These are phyloP conservation scores for Hypoxylon sp. DNA, from an alignment of 2,329 filamentous ascomycete species.

Conservation along the genomic window DNA sequence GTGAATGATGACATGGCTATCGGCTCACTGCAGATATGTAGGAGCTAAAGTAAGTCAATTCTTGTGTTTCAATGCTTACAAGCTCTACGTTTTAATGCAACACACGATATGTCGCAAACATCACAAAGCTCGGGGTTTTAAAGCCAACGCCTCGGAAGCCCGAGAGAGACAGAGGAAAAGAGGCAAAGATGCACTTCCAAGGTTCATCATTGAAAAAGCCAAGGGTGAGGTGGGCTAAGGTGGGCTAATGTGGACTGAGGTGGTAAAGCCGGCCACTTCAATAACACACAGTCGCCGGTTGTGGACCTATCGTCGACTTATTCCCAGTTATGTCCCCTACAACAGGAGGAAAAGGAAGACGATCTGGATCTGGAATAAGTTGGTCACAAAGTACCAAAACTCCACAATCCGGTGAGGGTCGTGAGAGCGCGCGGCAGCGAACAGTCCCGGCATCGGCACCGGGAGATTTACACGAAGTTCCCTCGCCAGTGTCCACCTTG, in stretches of 20 bases:
- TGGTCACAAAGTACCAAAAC: conserved; percentile 25
- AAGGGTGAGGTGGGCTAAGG: too few species aligned
- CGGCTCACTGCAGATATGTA: conserved; percentile 45
- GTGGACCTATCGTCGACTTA: conserved; percentile 23
- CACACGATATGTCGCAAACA: conserved; percentile 44
- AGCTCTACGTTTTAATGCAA: conserved; percentile 34
- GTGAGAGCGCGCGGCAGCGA: conserved; percentile 12
- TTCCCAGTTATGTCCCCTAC: conserved; percentile 21
- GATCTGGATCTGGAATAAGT: conserved; percentile 43
- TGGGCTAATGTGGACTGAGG: conserved; percentile 24
- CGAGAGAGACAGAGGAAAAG: conserved; percentile 18
- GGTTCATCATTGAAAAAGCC: conserved; percentile 9
- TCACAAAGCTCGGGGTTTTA: conserved; percentile 27
- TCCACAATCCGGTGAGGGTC: conserved; percentile 30
- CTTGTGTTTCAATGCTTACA: conserved; percentile 39
- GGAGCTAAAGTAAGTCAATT: conserved; percentile 41
- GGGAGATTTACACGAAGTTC: conserved; percentile 41
- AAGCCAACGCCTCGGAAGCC: conserved; percentile 35
- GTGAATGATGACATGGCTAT: conserved; percentile 39
- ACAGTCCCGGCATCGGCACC: conserved; percentile 11
- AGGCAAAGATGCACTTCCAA: neutral
- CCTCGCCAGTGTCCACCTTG: conserved; percentile 43
- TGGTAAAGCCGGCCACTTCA: conserved; percentile 34
- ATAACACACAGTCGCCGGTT: conserved; percentile 33
- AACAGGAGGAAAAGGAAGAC: conserved; percentile 12